Base-by-base conservation (phyloP, 768 basidiomycete species). In the Hemileccinum rubropunctum region DNA sequence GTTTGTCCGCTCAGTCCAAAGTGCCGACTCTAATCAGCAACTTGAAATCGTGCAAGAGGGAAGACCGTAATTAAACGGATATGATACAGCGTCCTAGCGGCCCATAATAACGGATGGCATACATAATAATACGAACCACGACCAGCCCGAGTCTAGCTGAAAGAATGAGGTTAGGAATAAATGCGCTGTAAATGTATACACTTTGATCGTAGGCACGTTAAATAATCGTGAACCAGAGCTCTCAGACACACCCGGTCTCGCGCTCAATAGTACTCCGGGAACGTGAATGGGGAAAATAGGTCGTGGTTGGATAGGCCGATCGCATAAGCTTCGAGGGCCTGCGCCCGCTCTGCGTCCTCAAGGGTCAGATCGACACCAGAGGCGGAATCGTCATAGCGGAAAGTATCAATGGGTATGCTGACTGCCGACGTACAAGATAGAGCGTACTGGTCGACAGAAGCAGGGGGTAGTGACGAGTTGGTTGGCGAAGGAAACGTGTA, bases 281-380 rank as follows among this genome's bases (percentile, higher is more conserved):
- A 59, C 8, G 49, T 12, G 40, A 59, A 61, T 0, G 51, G 57
- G 5, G 53, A 49, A 38, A 64, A 58, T 9, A 66, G n/a, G 35
- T 68, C 62, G 14, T 58, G 53, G 17, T 58, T 48, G 28, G 68
- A 53, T n/a, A 66, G 51, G 21, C 65, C 67, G 11, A 64, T 62
- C 9, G 62, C 51, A 46, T 68, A 66, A 11, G 59, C 64, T 36
- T 68, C 62, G 30, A 66, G 62, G 17, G 59, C 65, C 42, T 60
- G 64, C 2, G 52, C 60, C 12, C 52, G 57, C n/a, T 68, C 65
- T 30, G 38, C 28, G 20, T 64, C 57, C 2, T 61, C 66, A 11
- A 50, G 56, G 1, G 45, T 38, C 14, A 20, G 33, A 42, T 50
- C 42, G 34, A 43, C 43, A 27, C 46, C 39, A 35, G 48, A 50